A percentile compares a stretch with the other conserved stretches of the same genome.
These are phyloP conservation scores for Talaromyces pinophilus DNA, from an alignment of 2,329 filamentous ascomycete species.

Conservation along the genomic window DNA sequence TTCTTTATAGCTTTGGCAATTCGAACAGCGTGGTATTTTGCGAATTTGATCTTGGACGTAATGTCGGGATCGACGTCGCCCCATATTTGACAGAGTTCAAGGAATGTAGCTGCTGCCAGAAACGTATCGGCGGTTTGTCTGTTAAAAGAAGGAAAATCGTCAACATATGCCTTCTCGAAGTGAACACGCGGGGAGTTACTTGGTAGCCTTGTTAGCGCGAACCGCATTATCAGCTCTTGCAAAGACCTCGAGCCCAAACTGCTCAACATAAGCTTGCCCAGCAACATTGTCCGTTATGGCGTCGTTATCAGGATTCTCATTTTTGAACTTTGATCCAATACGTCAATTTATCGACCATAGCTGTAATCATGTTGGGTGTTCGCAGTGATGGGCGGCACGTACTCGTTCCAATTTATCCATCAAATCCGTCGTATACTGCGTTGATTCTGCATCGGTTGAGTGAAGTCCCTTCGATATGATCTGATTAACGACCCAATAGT, in stretches of 20 bases:
- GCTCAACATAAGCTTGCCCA: slow-evolving; percentile 88
- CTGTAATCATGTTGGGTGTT: not conserved
- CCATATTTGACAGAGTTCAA: slow-evolving; percentile 87
- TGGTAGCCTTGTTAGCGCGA: slow-evolving; percentile 78
- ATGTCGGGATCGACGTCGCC: slow-evolving; percentile 71
- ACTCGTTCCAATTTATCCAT: slow-evolving; percentile 91
- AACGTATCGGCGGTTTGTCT: slow-evolving; percentile 94
- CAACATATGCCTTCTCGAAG: not conserved
- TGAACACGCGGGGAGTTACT: slow-evolving; percentile 50
- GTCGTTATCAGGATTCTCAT: slow-evolving; percentile 72
- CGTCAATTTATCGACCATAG: slow-evolving; percentile 7
- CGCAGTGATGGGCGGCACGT: slow-evolving; percentile 28
- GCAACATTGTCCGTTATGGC: slow-evolving; percentile 81
- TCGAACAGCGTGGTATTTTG: slow-evolving; percentile 90
- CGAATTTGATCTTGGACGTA: slow-evolving; percentile 86
- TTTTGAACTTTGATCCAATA: slow-evolving; percentile 61
- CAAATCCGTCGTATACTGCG: slow-evolving; percentile 75
- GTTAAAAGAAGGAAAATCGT: not conserved
- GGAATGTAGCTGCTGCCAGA: slow-evolving; percentile 86
- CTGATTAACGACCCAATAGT: slow-evolving; percentile 91
- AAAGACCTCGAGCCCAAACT: slow-evolving; percentile 89
- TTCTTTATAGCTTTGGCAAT: slow-evolving; percentile 90
- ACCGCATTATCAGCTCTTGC: slow-evolving; percentile 79
- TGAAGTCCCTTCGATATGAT: slow-evolving; percentile 82
- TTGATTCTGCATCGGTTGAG: slow-evolving; percentile 72